phyloP scores from a whole-genome alignment of 495 filamentous ascomycete species.

The Podospora anserina region DNA sequence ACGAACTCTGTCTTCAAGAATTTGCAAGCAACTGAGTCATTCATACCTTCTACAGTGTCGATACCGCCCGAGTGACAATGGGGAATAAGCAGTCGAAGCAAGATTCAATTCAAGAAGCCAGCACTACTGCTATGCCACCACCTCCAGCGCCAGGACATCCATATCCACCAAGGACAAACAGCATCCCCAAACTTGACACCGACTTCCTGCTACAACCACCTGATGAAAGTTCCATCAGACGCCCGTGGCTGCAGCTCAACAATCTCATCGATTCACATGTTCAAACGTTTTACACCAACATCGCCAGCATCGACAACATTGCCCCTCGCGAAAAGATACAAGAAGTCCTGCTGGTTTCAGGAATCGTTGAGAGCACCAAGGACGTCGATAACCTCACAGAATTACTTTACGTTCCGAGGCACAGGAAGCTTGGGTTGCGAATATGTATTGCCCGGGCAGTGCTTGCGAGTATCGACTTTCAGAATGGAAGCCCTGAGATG shows the following conservation, averaged over 20 bases:
- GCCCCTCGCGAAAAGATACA: not conserved
- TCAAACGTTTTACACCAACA: not conserved
- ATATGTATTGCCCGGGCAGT: conserved; percentile 2
- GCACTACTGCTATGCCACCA: not conserved
- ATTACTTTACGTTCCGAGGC: not conserved
- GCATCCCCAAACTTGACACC: not conserved
- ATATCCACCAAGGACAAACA: not conserved
- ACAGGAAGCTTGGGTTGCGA: conserved; percentile 2
- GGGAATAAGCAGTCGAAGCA: not conserved
- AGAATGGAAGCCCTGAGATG: not conserved
- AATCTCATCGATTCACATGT: conserved; percentile 8
- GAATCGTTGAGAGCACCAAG: not conserved
- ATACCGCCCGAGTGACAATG: not conserved
- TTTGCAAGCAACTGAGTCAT: not conserved
- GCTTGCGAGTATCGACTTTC: conserved; percentile 3
- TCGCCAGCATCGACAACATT: not conserved
- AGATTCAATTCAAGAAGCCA: not conserved
- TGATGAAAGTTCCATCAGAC: not conserved
- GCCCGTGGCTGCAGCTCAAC: conserved; percentile 2
- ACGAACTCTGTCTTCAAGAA: not conserved
- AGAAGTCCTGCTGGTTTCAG: not conserved
- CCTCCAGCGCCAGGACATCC: not conserved
- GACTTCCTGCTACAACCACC: conserved; percentile 2
- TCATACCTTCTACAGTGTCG: not conserved
- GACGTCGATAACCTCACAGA: not conserved